Base-by-base conservation (phyloP, 768 basidiomycete species). In the Kockovaella imperatae region DNA sequence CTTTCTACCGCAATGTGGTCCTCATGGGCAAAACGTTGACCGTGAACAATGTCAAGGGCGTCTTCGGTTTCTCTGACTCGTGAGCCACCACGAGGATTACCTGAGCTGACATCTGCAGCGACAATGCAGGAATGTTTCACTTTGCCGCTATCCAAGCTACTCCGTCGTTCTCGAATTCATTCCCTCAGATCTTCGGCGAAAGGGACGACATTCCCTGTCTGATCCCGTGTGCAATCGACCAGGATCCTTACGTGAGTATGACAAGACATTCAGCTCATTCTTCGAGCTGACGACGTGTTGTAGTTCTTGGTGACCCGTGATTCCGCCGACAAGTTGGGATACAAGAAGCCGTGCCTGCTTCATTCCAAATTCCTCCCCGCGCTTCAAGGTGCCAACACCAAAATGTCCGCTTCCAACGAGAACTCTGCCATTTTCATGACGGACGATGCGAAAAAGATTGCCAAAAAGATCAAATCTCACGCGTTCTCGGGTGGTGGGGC, bases 341-440 rank as follows among this genome's bases (percentile, higher is more conserved):
- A 93, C 75, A 88, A 84, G 35, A 99, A 99, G 71, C 95, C 95
- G 2, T 74, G 85, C 2, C 79, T 96, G 21, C 75, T 99, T 41
- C 90, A 97, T 72, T 80, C 91, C 39, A 93, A 93, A 66, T 99
- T 99, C 78, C 93, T 99, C 75, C 95, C 95, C 10, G 91, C 95
- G 4, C 78, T 99, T 8, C 93, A 96, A 72, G 95, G 95, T 35
- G 86, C 95, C 2, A 89, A 95, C 72, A 93, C 89, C 29, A 99
- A 99, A 75, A 99, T 99, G 95, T 95, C 90, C 70, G 95, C 95
- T 4, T 90, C 87, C 42, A 84, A 93, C 71, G 76, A 81, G 18
- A 93, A 90, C 73, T 86, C 84, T 56, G 86, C 86, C 56, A 91
- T 99, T 58, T 97, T 79, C 76, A 96, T 99, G 93, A 87, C 78